Conservation (phyloP, 2,329 filamentous ascomycete genomes). For the Epichloe baconii region DNA sequence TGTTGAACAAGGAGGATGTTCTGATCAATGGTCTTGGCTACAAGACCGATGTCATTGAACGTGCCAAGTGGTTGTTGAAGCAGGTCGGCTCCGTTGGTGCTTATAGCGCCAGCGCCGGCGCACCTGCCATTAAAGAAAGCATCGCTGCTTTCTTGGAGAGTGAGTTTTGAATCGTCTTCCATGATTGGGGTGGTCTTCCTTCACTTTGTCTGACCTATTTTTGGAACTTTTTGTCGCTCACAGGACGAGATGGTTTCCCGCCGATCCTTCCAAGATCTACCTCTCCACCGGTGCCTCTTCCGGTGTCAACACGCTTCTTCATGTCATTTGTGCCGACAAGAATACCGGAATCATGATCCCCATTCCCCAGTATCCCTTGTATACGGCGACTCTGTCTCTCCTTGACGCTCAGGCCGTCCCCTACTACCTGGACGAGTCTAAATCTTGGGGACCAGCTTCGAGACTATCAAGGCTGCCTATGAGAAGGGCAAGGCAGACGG, state of each 20-base stretch:
- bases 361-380: slow-evolving; percentile 95
- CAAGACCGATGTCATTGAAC: slow-evolving; percentile 75
- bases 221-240: neutral
- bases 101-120: slow-evolving; percentile 90
- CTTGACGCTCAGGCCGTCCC: slow-evolving; percentile 80
- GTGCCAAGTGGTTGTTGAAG: slow-evolving; percentile 68
- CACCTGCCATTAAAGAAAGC: slow-evolving; percentile 72
- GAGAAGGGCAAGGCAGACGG: slow-evolving; percentile 63
- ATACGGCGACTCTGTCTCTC: slow-evolving; percentile 81
- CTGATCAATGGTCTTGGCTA: slow-evolving; percentile 67
- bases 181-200: too few relatives aligned
- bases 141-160: slow-evolving; percentile 87
- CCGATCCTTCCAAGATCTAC: slow-evolving; percentile 72
- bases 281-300: slow-evolving; percentile 85
- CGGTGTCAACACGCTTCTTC: slow-evolving; percentile 85
- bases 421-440: slow-evolving; percentile 82
- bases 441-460: slow-evolving; percentile 76
- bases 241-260: slow-evolving; percentile 77
- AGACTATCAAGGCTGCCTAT: slow-evolving; percentile 61
- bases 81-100: slow-evolving; percentile 86
- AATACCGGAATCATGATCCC: slow-evolving; percentile 80
- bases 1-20: slow-evolving; percentile 75
- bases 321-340: slow-evolving; percentile 69
- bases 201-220: neutral
- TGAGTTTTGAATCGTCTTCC: slow-evolving; percentile 26